Conservation (phyloP, 345 rosid genomes). For the Nephelium lappaceum region DNA sequence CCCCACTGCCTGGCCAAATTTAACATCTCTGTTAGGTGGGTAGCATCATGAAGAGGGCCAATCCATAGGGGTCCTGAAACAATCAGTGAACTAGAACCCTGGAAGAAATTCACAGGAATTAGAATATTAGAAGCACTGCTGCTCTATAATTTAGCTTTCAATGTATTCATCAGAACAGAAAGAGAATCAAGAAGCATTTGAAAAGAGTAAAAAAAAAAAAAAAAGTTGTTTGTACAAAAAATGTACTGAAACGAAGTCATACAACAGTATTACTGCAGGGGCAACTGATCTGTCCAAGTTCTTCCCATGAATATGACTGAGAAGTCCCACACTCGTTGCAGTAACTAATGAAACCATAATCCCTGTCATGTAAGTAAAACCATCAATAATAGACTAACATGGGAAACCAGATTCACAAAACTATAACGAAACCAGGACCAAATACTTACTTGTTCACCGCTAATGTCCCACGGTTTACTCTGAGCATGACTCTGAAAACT, state of each 20-base stretch:
- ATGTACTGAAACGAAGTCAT: slow-evolving; percentile 1
- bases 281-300: slow-evolving; percentile 69
- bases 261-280: slow-evolving; percentile 53
- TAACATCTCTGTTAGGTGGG: slow-evolving; percentile 65
- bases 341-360: slow-evolving; percentile 81
- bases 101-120: slow-evolving; percentile 12
- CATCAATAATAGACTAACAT: slow-evolving; percentile 20
- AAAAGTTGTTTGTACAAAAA: background rate
- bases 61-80: slow-evolving; percentile 86
- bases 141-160: background rate
- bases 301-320: slow-evolving; percentile 58
- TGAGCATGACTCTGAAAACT: slow-evolving; percentile 72
- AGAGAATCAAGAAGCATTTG: background rate
- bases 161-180: too few relatives aligned
- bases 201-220: too few relatives aligned
- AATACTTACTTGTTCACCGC: slow-evolving; percentile 55
- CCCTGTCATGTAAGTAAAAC: slow-evolving; percentile 41
- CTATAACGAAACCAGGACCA: background rate
- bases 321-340: slow-evolving; percentile 76
- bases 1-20: slow-evolving; percentile 70
- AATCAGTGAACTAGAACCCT: slow-evolving; percentile 49
- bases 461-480: slow-evolving; percentile 61
- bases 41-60: slow-evolving; percentile 74
- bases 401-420: background rate
- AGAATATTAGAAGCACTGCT: slow-evolving; percentile 8